Evolutionary conservation across 2,329 filamentous ascomycete species (phyloP).

Genomic region (Aspergillus ibericus): DNA sequence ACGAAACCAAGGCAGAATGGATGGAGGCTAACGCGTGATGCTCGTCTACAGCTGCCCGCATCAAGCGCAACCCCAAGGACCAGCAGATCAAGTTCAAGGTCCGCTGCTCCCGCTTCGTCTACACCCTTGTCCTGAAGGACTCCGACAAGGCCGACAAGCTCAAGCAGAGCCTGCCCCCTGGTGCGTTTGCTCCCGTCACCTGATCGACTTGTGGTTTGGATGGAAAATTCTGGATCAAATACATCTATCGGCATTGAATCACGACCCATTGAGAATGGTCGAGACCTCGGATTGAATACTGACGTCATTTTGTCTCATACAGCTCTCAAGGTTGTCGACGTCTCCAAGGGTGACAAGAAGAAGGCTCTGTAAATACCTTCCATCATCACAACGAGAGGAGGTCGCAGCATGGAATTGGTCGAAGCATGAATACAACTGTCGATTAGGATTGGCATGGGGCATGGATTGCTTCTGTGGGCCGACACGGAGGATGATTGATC

Average conservation of each 20-base stretch:
- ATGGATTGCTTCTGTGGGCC: slow-evolving; percentile 32
- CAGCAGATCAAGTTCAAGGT: slow-evolving; percentile 99
- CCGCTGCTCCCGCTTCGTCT: slow-evolving; percentile 92
- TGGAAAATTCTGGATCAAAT: not conserved
- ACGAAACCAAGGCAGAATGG: not conserved
- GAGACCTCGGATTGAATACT: slow-evolving; percentile 15
- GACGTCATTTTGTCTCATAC: slow-evolving; percentile 20
- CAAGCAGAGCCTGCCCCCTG: slow-evolving; percentile 96
- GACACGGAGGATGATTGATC: slow-evolving; percentile 27
- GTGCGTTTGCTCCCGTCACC: slow-evolving; percentile 59
- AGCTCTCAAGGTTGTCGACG: slow-evolving; percentile 48
- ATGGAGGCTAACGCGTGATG: slow-evolving; percentile 19
- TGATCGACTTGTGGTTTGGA: not conserved
- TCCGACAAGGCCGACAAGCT: slow-evolving; percentile 99
- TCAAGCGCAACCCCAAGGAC: slow-evolving; percentile 92
- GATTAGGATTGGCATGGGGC: slow-evolving; percentile 26
- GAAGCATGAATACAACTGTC: slow-evolving; percentile 32
- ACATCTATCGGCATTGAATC: not conserved
- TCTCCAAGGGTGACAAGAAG: slow-evolving; percentile 48
- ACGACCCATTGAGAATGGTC: not conserved
- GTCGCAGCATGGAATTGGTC: slow-evolving; percentile 15
- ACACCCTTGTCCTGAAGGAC: slow-evolving; percentile 98
- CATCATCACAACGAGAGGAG: not conserved
- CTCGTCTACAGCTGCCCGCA: slow-evolving; percentile 68
- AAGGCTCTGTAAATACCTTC: slow-evolving; percentile 44